Evolutionary conservation across 192 early-diverging fungal genomes (phyloP), one percentile per base, ranked within the genome.

Genomic region (Hyaloraphidium curvatum): DNA sequence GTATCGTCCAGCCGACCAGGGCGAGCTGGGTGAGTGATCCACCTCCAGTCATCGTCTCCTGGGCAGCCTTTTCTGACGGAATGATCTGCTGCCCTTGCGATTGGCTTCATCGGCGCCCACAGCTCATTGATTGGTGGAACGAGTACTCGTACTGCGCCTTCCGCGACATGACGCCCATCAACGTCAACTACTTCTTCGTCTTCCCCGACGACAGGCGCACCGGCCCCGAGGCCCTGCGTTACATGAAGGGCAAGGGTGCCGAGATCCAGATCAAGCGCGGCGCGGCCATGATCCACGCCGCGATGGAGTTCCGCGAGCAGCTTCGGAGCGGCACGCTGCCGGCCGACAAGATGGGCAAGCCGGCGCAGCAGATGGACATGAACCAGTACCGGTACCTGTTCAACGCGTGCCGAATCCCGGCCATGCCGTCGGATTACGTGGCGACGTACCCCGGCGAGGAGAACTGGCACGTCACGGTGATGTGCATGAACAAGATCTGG

Each of bases 121-220:
- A 21, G 83, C 74, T 93, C 43, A 87, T 83, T 63, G 88, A 91
- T 60, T 98, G 94, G 94, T 98, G 94, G 94, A 85, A 87, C 60
- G 88, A 90, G 51, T 74, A 83, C 43, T 86, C 88, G 54, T 98
- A 98, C 68, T 77, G 84, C 67, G 84, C 77, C 25, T 96, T 94
- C 73, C 80, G 91, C 53, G 94, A 98, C 59, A 87, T 91, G 11
- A 85, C 92, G n/a, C 86, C 89, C 31, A 74, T 93, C 60, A 84
- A 86, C 59, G 91, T 98, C 52, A 88, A 82, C 59, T 98, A 98
- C 77, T 98, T 95, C 60, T 98, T 84, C 68, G 74, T 79, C 40
- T 92, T 86, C 69, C 80, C 79, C 66, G 90, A 98, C 63, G 87
- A 94, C 64, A 78, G 74, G 4, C 51, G 51, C 2, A 9, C 13